A percentile compares a stretch with the other conserved stretches of the same genome.
phyloP scores from a whole-genome alignment of 176 grass and related monocot species.

The Stipa capillata region DNA sequence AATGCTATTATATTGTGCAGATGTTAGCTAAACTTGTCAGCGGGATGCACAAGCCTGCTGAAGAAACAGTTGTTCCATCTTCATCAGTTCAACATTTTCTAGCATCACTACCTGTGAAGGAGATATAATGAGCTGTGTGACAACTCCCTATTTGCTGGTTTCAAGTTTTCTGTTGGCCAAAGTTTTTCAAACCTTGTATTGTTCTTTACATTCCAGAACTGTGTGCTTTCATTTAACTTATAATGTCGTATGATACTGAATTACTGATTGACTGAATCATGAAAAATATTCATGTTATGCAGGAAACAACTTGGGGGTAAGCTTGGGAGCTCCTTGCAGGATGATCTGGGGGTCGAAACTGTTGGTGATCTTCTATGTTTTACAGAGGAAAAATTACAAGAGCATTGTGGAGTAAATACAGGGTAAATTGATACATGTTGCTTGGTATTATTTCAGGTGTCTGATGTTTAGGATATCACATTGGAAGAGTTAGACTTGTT shows the following conservation, averaged over 20 bases:
- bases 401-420: constrained; percentile 80
- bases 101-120: constrained; percentile 76
- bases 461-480: neutral
- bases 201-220: neutral
- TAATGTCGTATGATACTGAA: constrained; percentile 13
- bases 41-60: constrained; percentile 93
- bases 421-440: constrained; percentile 38
- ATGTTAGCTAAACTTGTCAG: constrained; percentile 97
- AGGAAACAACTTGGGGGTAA: constrained; percentile 99
- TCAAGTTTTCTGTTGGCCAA: neutral
- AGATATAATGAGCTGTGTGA: constrained; percentile 62
- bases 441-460: constrained; percentile 6
- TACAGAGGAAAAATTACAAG: constrained; percentile 71
- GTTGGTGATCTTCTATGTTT: constrained; percentile 77
- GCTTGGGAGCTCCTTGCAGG: constrained; percentile 83
- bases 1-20: constrained; percentile 36
- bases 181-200: neutral
- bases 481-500: neutral
- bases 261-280: neutral
- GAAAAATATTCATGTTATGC: constrained; percentile 12
- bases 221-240: neutral
- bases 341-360: constrained; percentile 68
- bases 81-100: constrained; percentile 72
- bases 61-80: constrained; percentile 88
- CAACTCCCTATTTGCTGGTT: neutral